Evolutionary conservation across 2,329 filamentous ascomycete species (phyloP), one percentile per base, ranked within the genome.

Genomic region (Aspergillus sp.): DNA sequence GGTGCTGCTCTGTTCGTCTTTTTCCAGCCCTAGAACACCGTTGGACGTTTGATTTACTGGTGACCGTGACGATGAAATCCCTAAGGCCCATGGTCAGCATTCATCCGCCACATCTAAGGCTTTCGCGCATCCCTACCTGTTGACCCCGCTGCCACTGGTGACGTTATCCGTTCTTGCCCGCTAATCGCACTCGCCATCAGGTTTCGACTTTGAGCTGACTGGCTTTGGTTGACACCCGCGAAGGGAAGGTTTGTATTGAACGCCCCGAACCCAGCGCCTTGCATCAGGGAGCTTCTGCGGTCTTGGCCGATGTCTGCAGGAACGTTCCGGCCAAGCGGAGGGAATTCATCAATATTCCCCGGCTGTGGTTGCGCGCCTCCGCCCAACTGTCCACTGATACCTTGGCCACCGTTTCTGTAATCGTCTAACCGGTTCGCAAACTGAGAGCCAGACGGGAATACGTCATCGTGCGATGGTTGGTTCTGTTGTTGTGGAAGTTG

Each of bases 271-370:
- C 76, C 78, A 24, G 79, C 75, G 60, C 73, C 78, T 63, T 83
- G 81, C 67, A 82, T 78, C 68, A 83, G 65, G 24, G 79, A 80
- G 30, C 74, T 77, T 64, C 80, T 73, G 57, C 80, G 72, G 63
- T 83, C 80, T 55, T 80, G 78, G 20, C 74, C 77, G 55, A 80
- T 71, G n/a, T 84, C 82, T 48, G 76, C 75, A 47, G 78, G 75
- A 18, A 75, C 71, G 54, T 80, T 80, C 48, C 82, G 80, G 52
- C 82, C 80, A 48, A 86, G 71, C n/a, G 84, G 83, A 57, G 83
- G 83, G 57, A 86, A 86, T 53, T 86, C 84, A 15, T 86, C 83
- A 48, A 84, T 83, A 63, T 80, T 83, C 61, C 80, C 80, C 24
- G 82, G 78, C 62, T 83, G 81, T 42, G 81, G 81, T 60, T 84